Conservation (phyloP, 768 basidiomycete genomes). For the Imleria badia region DNA sequence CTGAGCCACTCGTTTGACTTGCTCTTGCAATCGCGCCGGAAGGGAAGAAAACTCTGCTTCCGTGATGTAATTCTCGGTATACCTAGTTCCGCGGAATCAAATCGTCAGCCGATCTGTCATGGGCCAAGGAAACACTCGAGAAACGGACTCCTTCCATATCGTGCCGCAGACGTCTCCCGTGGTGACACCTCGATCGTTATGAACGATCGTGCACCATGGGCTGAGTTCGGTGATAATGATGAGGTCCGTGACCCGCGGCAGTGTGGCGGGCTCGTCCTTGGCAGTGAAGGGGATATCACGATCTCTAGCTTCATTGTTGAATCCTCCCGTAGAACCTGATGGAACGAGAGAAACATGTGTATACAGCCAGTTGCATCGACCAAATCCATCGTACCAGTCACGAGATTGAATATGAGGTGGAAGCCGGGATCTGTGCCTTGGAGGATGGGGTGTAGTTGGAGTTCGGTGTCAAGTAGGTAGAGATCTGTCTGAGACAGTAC, state of each 20-base stretch:
- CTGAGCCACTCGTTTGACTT: slow-evolving; percentile 61
- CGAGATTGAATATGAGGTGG: slow-evolving; percentile 71
- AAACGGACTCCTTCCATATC: slow-evolving; percentile 74
- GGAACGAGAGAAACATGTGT: background rate
- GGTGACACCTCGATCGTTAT: slow-evolving; percentile 72
- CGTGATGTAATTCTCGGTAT: slow-evolving; percentile 65
- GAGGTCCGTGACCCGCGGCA: slow-evolving; percentile 62
- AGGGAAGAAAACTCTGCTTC: slow-evolving; percentile 63
- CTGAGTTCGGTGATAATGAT: slow-evolving; percentile 58
- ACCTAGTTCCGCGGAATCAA: slow-evolving; percentile 42
- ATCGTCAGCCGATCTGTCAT: slow-evolving; percentile 8
- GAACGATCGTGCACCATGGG: slow-evolving; percentile 79
- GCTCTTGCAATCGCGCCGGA: slow-evolving; percentile 66
- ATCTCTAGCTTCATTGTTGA: slow-evolving; percentile 58
- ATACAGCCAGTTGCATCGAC: background rate
- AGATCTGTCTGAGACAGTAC: slow-evolving; percentile 79
- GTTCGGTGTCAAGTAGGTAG: slow-evolving; percentile 68
- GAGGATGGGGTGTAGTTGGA: slow-evolving; percentile 76
- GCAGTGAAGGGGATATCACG: slow-evolving; percentile 52
- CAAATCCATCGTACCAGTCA: slow-evolving; percentile 48
- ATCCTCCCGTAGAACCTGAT: slow-evolving; percentile 60
- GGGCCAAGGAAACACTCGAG: background rate
- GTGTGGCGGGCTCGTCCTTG: slow-evolving; percentile 65
- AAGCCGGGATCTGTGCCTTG: slow-evolving; percentile 46
- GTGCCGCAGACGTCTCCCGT: slow-evolving; percentile 69